Evolutionary conservation across 2,329 filamentous ascomycete genomes (phyloP), one percentile per base, ranked within the genome.

Genomic region (Cladophialophora yegresii): DNA sequence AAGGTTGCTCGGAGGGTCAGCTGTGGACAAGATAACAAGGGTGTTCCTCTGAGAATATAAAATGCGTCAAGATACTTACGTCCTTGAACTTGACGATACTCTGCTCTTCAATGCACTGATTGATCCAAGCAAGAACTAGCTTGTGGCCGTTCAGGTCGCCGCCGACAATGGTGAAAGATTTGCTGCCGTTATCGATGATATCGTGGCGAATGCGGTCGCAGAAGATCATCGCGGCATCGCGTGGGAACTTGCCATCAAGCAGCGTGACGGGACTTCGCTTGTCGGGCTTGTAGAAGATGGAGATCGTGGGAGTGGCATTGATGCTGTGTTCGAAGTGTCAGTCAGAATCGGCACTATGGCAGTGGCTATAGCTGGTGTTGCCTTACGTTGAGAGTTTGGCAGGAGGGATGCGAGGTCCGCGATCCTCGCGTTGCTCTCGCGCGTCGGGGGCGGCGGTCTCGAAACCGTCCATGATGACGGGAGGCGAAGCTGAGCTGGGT

Each of bases 151-250:
- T 62, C 47, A 62, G 28, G 51, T 67, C 61, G 49, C 57, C 55
- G 9, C 67, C 67, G 2, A 51, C 63, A 45, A 69, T 54, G 36
- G 65, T 69, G 58, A 66, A 67, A 20, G 67, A 67, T 65, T 69
- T 69, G 51, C 61, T 54, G 55, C 57, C 61, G 65, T 67, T 62
- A 13, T 68, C 63, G 59, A 65, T 59, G 28, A 70, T 51, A 26
- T 66, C 60, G 50, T 53, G 57, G 30, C 68, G 68, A 54, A 68
- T 64, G 9, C 64, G 66, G 40, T 68, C 62, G 56, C 66, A 66
- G 66, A 67, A 67, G 36, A 70, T 62, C 64, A 68, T 68, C 50
- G 66, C 64, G 36, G 62, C 61, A 33, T 68, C 66, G 22, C 63
- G 64, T 6, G 61, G 49, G 49, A 68, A 62, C 22, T 62, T 66